phyloP scores from a whole-genome alignment of 2,329 filamentous ascomycete genomes.

The Aspergillus puulaauensis region DNA sequence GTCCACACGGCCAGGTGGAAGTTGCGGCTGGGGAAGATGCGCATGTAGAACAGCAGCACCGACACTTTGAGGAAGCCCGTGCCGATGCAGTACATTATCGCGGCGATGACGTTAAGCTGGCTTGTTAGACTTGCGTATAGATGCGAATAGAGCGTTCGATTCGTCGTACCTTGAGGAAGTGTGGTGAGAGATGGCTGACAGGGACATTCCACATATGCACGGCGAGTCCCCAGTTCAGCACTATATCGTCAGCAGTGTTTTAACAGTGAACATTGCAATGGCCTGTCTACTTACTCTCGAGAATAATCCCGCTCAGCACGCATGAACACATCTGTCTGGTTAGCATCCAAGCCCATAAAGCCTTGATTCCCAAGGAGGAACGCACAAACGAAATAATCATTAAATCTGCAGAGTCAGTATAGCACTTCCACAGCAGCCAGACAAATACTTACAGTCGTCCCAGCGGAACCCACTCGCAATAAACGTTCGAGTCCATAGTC shows the following conservation, averaged over 20 bases:
- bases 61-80: conserved; percentile 33
- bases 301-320: conserved; percentile 21
- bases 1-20: conserved; percentile 25
- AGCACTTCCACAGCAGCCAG: background rate
- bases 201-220: conserved; percentile 32
- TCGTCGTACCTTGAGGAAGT: conserved; percentile 22
- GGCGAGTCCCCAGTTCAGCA: conserved; percentile 28
- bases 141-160: background rate
- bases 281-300: conserved; percentile 22
- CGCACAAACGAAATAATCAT: conserved; percentile 26
- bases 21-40: conserved; percentile 29
- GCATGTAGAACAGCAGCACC: conserved; percentile 30
- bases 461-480: conserved; percentile 24
- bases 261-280: background rate
- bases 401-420: conserved; percentile 17
- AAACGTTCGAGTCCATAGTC: conserved; percentile 27
- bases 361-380: background rate
- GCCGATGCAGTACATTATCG: conserved; percentile 29
- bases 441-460: conserved; percentile 28
- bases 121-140: background rate
- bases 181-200: conserved; percentile 17
- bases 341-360: background rate
- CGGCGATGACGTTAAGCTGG: conserved; percentile 28
- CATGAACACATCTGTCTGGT: conserved; percentile 20
- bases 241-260: conserved; percentile 10